Evolutionary conservation across 768 basidiomycete species (phyloP).

Genomic region (Paxillus rubicundulus): DNA sequence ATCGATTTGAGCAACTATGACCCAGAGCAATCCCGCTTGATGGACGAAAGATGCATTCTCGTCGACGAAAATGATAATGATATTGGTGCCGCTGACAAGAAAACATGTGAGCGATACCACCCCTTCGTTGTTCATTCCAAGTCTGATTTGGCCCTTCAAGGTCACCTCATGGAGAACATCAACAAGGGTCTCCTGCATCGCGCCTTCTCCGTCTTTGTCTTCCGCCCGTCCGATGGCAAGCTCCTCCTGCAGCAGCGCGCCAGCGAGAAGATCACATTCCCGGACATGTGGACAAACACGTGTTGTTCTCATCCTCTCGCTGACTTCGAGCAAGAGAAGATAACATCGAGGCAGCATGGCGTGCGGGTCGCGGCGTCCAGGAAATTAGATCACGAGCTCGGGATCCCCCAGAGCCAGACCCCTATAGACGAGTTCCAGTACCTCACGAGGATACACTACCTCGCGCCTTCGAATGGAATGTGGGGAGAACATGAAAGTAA

Average conservation of each 20-base stretch:
- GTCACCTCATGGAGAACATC: conserved; percentile 98
- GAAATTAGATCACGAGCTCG: conserved; percentile 95
- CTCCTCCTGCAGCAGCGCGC: conserved; percentile 93
- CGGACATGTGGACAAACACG: conserved; percentile 99
- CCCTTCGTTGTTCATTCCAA: neutral
- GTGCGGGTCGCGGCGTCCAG: conserved; percentile 89
- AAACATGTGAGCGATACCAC: conserved; percentile 69
- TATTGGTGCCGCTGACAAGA: conserved; percentile 90
- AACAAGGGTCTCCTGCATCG: conserved; percentile 91
- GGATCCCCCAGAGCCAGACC: conserved; percentile 78
- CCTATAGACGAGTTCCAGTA: conserved; percentile 88
- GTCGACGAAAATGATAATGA: conserved; percentile 85
- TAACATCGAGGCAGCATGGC: conserved; percentile 74
- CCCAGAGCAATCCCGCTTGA: conserved; percentile 87
- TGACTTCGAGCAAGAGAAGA: conserved; percentile 84
- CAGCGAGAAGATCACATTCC: conserved; percentile 99
- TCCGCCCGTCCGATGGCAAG: conserved; percentile 90
- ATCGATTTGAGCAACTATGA: conserved; percentile 86
- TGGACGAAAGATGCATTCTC: conserved; percentile 94
- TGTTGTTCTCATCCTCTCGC: conserved; percentile 97
- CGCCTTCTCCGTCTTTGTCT: conserved; percentile 97
- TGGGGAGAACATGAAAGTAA: conserved; percentile 99
- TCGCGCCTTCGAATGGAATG: conserved; percentile 86
- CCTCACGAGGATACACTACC: conserved; percentile 94
- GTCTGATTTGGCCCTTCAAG: conserved; percentile 38